Conservation (phyloP, 805 yeast species). For the Barnettozyma vustinii region DNA sequence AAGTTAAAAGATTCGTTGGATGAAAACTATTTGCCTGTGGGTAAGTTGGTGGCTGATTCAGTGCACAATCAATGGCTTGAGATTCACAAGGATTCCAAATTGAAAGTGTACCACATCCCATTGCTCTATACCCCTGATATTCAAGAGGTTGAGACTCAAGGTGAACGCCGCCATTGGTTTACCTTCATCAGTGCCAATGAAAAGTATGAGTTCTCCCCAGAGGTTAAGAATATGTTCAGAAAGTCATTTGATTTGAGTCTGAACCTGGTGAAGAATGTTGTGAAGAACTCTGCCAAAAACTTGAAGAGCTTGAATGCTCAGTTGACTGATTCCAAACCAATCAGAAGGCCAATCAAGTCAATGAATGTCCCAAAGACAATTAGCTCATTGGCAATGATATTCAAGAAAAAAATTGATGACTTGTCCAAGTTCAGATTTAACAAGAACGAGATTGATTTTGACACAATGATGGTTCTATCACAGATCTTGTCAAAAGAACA, state of each 20-base stretch:
- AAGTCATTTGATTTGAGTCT: constrained; percentile 2
- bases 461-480: constrained; percentile 13
- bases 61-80: constrained; percentile 15
- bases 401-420: constrained; percentile 8
- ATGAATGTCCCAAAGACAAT: constrained; percentile 5
- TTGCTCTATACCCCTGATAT: constrained; percentile 14
- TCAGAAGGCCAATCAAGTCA: constrained; percentile 8
- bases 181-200: constrained; percentile 13
- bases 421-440: constrained; percentile 6
- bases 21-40: constrained; percentile 10
- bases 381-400: constrained; percentile 3
- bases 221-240: constrained; percentile 5
- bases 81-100: constrained; percentile 4
- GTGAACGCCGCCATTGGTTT: constrained; percentile 8
- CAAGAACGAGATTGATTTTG: constrained; percentile 10
- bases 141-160: not conserved
- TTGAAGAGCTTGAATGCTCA: constrained; percentile 5
- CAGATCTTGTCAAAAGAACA: constrained; percentile 8
- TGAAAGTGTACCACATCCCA: constrained; percentile 13
- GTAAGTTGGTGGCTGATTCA: constrained; percentile 11
- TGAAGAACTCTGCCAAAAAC: constrained; percentile 8
- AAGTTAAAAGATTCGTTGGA: constrained; percentile 6
- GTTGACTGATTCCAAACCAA: constrained; percentile 5
- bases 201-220: constrained; percentile 6
- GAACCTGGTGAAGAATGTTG: constrained; percentile 6